Base-by-base conservation (phyloP, 768 basidiomycete species). In the Trametes elegans region DNA sequence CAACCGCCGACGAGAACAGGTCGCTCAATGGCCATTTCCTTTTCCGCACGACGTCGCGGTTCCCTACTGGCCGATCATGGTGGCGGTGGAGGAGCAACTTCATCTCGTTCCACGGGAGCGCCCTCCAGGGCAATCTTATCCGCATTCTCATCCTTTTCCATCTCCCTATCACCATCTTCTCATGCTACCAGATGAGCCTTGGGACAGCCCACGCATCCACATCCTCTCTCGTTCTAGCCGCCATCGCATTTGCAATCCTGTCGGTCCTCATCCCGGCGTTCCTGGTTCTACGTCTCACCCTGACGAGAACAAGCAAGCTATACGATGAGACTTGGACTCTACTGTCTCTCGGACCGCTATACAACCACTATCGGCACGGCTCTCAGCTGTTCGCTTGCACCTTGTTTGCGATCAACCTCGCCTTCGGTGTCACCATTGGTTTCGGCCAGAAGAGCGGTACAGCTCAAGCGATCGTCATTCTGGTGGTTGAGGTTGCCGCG, bases 301-400 rank as follows among this genome's bases (percentile, higher is more conserved):
- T 84, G 57, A 93, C 90, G 0, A 83, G 88, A 14, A 90, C 90
- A 23, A 87, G 85, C 67, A 96, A 97, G 66, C 78, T 98, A 5
- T 98, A 98, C 68, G 93, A 96, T 60, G 93, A 96, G 70, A 95
- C 93, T 1, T 81, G 91, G 60, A 97, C 95, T 0, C 77, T 98
- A 16, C 85, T 99, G 18, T 81, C 87, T 3, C 79, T 94, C 18
- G 96, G 97, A 13, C 91, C 94, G 26, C 78, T 98, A 51, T 99
- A 99, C 72, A 97, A 95, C 70, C 88, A 93, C 62, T 98, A 94
- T 69, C 83, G 90, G 16, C 90, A 91, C 63, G 89, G 91, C 14
- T 93, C 90, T 18, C 92, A 95, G 66, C 78, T 93, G 57, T 99
- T 96, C 70, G 87, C 91, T 1, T 80, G 80, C 45, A 75, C 95